Evolutionary conservation across 371 early-diverging fungal species (phyloP), one percentile per base, ranked within the genome.

Genomic region (Syncephalis fuscata): DNA sequence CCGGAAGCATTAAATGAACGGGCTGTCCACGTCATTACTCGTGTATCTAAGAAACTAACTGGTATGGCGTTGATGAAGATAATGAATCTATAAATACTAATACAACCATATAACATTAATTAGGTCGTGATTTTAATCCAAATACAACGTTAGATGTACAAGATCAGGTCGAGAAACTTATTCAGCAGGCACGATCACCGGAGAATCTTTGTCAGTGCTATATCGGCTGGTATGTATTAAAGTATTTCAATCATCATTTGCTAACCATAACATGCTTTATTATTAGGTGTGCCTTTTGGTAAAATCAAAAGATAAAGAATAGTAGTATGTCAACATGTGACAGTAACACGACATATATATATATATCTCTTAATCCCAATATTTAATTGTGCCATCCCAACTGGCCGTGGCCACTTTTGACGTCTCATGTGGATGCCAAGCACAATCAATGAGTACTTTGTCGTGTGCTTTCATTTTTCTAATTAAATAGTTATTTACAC

Each of bases 131-230:
- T 62, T 96, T 96, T 59, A 82, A 88, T 45, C 76, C 83, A 1
- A 70, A 80, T 36, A 71, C 67, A n/a, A 76, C 82, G 3, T 61
- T 96, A 47, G 85, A 85, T 54, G 88, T 88, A 2, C 73, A 76
- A 0, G 72, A 76, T 9, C 97, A 96, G 65, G 92, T 95, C 1
- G 88, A 94, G 32, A 76, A 80, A 50, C 68, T 99, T 23, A 94
- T 99, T 25, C 69, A 83, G 47, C 90, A 95, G 65, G 98, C 99
- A 15, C 92, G 85, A 0, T 82, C 88, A 2, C 57, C 86, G 3
- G 94, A 93, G 52, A 97, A 99, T 53, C 67, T 99, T 27, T 89
- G 91, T 55, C 90, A 89, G 56, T 85, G 92, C 60, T 98, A 88
- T 59, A 75, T 87, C 56, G 98, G 99, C 46, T 99, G 99, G 99